Conservation (phyloP, 2,329 filamentous ascomycete genomes). For the Fusarium mexicanum region DNA sequence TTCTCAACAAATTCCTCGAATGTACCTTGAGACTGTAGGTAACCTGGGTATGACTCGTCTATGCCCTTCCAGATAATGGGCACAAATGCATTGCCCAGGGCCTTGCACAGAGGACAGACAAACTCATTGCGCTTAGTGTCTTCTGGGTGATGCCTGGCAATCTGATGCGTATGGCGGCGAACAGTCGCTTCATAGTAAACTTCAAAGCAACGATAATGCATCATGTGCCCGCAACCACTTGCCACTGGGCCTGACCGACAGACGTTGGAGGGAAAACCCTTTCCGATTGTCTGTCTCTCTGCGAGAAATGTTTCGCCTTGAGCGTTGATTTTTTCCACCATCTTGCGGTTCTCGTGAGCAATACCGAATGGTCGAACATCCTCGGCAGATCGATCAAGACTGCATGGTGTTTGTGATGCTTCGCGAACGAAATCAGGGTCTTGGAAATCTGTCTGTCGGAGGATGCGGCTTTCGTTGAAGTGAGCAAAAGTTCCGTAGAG, state of each 20-base stretch:
- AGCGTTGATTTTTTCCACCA: conserved; percentile 78
- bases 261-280: conserved; percentile 80
- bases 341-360: conserved; percentile 83
- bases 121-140: conserved; percentile 83
- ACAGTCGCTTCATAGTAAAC: conserved; percentile 86
- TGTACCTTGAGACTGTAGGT: conserved; percentile 66
- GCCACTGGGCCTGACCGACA: conserved; percentile 81
- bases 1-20: conserved; percentile 77
- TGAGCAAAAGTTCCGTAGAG: conserved; percentile 95
- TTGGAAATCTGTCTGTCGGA: conserved; percentile 85
- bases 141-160: conserved; percentile 93
- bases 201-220: conserved; percentile 97
- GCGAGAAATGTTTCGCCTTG: conserved; percentile 75
- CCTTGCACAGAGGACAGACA: conserved; percentile 96
- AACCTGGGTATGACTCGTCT: conserved; percentile 82
- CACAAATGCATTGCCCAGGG: conserved; percentile 91
- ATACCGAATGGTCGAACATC: conserved; percentile 88
- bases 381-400: conserved; percentile 86
- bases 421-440: conserved; percentile 88
- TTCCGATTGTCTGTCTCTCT: conserved; percentile 85
- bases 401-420: conserved; percentile 79
- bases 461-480: conserved; percentile 83
- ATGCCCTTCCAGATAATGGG: conserved; percentile 96
- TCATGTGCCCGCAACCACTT: conserved; percentile 94
- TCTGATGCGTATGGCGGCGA: conserved; percentile 88